Conservation (phyloP, 164 flowering plant genomes). For the Macadamia tetraphylla region DNA sequence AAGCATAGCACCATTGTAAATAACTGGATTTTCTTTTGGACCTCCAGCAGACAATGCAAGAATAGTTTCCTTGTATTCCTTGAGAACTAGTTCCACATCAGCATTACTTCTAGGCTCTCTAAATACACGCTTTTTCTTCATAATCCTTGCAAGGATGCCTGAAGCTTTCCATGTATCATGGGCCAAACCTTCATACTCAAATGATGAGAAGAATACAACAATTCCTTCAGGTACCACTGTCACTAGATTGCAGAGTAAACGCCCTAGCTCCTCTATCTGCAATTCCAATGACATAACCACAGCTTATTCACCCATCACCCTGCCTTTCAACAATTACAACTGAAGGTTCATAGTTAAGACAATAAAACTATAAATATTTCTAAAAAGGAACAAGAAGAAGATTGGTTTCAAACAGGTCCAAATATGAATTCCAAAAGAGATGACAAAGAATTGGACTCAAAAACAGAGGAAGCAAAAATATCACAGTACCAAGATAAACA, state of each 20-base stretch:
- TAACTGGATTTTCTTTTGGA: conserved; percentile 21
- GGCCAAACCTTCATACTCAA: conserved; percentile 77
- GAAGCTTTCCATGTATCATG: conserved; percentile 69
- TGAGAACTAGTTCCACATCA: conserved; percentile 65
- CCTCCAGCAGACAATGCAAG: conserved; percentile 20
- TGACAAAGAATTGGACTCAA: too few species aligned
- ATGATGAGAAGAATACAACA: conserved; percentile 92
- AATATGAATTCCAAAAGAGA: too few species aligned
- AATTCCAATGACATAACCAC: conserved; percentile 14
- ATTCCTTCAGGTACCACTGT: conserved; percentile 87
- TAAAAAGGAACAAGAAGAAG: not conserved
- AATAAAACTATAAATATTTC: not conserved
- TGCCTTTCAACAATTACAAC: not conserved
- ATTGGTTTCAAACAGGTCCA: too few species aligned
- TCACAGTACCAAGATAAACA: too few species aligned
- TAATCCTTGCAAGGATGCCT: conserved; percentile 74
- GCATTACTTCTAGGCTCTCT: conserved; percentile 82
- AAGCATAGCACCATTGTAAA: conserved; percentile 68
- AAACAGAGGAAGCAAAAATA: too few species aligned
- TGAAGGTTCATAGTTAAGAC: not conserved
- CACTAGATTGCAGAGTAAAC: conserved; percentile 70
- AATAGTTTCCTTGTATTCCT: conserved; percentile 73
- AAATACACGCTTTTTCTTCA: conserved; percentile 70
- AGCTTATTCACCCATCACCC: conserved; percentile 12
- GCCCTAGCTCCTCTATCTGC: conserved; percentile 92